Evolutionary conservation across 2,329 filamentous ascomycete genomes (phyloP).

Genomic region (Cercospora citrullina): DNA sequence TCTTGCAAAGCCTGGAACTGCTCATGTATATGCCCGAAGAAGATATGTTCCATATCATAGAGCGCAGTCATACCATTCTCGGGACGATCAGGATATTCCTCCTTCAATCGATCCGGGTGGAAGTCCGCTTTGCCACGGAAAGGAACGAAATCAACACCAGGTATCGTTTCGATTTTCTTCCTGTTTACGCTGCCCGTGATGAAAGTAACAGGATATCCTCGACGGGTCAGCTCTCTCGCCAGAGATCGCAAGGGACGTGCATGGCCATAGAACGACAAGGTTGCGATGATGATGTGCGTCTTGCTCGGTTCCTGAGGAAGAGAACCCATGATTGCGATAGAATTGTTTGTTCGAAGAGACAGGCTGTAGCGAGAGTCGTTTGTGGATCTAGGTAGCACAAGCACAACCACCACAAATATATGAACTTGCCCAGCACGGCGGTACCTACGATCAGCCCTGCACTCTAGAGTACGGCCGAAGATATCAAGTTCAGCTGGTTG

Average conservation of each 20-base stretch:
- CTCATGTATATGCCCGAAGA: slow-evolving; percentile 3
- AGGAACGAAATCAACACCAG: slow-evolving; percentile 43
- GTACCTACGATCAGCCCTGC: too few species aligned
- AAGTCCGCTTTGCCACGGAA: slow-evolving; percentile 27
- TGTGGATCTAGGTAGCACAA: neutral
- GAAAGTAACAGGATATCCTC: slow-evolving; percentile 48
- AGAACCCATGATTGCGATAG: neutral
- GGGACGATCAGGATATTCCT: slow-evolving; percentile 31
- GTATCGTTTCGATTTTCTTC: slow-evolving; percentile 37
- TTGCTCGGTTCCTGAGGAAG: neutral
- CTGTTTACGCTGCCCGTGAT: slow-evolving; percentile 44
- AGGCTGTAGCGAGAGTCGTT: neutral
- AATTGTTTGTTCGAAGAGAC: neutral
- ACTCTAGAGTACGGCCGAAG: neutral
- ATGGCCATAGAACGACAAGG: slow-evolving; percentile 30
- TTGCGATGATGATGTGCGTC: slow-evolving; percentile 30
- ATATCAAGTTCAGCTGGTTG: neutral
- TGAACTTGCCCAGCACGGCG: too few species aligned
- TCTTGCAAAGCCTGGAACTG: slow-evolving; percentile 12
- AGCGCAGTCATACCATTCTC: slow-evolving; percentile 14
- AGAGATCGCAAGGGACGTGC: slow-evolving; percentile 36
- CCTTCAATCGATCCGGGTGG: slow-evolving; percentile 33
- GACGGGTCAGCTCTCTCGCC: slow-evolving; percentile 41
- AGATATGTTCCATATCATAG: slow-evolving; percentile 17
- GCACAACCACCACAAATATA: neutral